Conservation (phyloP, 148 eudicot genomes). For the Vaccinium corymbosum region DNA sequence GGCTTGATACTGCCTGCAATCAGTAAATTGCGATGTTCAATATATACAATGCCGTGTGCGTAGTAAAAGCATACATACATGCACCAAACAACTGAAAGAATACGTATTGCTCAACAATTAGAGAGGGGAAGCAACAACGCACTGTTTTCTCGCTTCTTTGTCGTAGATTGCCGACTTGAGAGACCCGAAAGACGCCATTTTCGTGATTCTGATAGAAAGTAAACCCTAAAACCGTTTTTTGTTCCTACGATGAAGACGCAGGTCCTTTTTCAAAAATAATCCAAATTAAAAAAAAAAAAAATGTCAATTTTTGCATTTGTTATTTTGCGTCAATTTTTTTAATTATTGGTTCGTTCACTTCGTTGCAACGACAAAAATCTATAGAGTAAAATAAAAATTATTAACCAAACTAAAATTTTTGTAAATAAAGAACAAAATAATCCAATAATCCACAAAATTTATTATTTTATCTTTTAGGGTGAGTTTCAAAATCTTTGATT, state of each 20-base stretch:
- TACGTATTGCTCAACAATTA: neutral
- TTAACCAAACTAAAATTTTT: no score
- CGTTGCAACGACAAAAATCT: no score
- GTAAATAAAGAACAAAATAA: no score
- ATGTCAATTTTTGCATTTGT: no score
- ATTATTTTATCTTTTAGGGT: no score
- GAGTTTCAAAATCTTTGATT: no score
- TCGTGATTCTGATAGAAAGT: neutral
- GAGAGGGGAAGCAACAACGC: neutral
- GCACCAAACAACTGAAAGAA: neutral
- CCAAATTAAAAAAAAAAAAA: no score
- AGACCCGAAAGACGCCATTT: slow-evolving; percentile 7
- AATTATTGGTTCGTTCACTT: no score
- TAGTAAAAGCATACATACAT: neutral
- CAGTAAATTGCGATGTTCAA: neutral
- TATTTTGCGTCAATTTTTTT: no score
- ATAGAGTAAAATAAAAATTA: no score
- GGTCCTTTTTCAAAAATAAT: no score
- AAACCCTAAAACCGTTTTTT: neutral
- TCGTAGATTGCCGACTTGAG: neutral
- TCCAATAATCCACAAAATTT: no score
- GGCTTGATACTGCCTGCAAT: slow-evolving; percentile 5
- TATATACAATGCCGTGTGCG: neutral
- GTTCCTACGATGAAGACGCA: neutral
- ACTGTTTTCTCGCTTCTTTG: slow-evolving; percentile 2